Evolutionary conservation across 768 basidiomycete species (phyloP).

Genomic region (Amanita polypyramis): DNA sequence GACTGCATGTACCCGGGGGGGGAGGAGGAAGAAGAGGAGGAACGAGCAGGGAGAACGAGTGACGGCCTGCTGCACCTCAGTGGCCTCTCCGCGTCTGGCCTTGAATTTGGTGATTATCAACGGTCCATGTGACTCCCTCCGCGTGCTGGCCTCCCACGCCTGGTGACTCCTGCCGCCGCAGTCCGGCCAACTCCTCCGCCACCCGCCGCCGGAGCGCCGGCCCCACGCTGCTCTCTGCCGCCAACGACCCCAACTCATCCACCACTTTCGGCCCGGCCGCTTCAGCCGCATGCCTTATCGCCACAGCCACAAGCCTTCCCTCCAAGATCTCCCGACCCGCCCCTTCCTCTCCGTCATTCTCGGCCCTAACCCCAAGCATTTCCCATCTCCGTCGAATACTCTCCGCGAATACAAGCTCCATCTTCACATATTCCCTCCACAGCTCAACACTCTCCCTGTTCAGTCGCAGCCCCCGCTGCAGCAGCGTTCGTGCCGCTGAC

Average conservation of each 20-base stretch:
- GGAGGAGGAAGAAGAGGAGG: too few species aligned
- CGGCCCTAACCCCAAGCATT: slow-evolving; percentile 29
- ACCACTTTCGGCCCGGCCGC: not conserved
- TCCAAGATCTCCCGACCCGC: not conserved
- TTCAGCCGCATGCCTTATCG: not conserved
- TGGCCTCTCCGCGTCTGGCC: not conserved
- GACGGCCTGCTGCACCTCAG: not conserved
- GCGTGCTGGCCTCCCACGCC: not conserved
- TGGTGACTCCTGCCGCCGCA: slow-evolving; percentile 1
- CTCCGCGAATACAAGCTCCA: slow-evolving; percentile 85
- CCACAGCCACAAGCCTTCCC: not conserved
- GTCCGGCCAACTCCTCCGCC: not conserved
- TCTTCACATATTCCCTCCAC: slow-evolving; percentile 86
- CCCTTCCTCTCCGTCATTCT: not conserved
- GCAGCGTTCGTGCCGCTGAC: slow-evolving; percentile 68
- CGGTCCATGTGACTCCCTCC: not conserved
- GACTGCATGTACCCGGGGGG: slow-evolving; percentile 8
- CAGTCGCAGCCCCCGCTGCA: slow-evolving; percentile 79
- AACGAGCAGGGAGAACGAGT: slow-evolving; percentile 4
- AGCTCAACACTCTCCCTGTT: slow-evolving; percentile 62
- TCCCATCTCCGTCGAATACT: slow-evolving; percentile 70
- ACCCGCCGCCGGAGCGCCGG: not conserved
- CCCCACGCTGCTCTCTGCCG: not conserved
- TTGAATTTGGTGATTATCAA: slow-evolving; percentile 5
- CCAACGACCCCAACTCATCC: not conserved